Conservation (phyloP, 2,329 filamentous ascomycete genomes). For the Diaporthe sp. region DNA sequence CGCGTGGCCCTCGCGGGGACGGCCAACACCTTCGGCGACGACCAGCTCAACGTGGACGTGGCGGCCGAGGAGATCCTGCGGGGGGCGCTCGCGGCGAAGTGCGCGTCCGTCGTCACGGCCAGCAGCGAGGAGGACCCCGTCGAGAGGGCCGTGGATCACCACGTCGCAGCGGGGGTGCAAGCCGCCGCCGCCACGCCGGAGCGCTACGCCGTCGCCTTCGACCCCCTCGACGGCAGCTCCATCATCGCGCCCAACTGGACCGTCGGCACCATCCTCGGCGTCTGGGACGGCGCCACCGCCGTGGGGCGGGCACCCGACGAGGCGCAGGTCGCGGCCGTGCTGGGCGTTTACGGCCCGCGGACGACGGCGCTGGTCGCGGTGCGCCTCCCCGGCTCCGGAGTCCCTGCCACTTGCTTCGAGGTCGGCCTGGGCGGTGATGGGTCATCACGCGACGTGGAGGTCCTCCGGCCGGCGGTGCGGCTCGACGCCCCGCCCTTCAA, state of each 20-base stretch:
- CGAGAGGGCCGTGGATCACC: conserved; percentile 53
- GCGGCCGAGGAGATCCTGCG: conserved; percentile 63
- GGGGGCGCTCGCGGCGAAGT: conserved; percentile 53
- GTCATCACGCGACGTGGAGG: conserved; percentile 44
- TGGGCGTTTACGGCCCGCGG: conserved; percentile 68
- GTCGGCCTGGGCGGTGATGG: conserved; percentile 52
- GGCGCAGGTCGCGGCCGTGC: conserved; percentile 61
- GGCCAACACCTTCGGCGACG: conserved; percentile 70
- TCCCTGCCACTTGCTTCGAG: conserved; percentile 62
- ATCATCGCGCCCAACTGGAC: conserved; percentile 71
- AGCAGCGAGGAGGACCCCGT: conserved; percentile 73
- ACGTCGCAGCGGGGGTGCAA: neutral
- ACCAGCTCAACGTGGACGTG: conserved; percentile 71
- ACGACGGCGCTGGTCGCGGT: conserved; percentile 69
- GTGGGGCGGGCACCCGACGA: conserved; percentile 52
- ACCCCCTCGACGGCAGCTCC: conserved; percentile 73
- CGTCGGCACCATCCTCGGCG: conserved; percentile 70
- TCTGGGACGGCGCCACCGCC: conserved; percentile 66
- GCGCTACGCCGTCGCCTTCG: conserved; percentile 71
- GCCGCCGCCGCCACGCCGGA: conserved; percentile 46
- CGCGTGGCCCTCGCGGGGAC: conserved; percentile 61
- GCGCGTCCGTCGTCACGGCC: conserved; percentile 61
- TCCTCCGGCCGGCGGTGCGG: conserved; percentile 57
- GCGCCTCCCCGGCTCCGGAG: conserved; percentile 54
- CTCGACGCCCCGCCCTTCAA: conserved; percentile 55